Percentiles rank a stretch among this genome's conserved stretches.
Evolutionary conservation across 306 rosid genomes (phyloP).

Genomic region (Cicer chorassanicum): DNA sequence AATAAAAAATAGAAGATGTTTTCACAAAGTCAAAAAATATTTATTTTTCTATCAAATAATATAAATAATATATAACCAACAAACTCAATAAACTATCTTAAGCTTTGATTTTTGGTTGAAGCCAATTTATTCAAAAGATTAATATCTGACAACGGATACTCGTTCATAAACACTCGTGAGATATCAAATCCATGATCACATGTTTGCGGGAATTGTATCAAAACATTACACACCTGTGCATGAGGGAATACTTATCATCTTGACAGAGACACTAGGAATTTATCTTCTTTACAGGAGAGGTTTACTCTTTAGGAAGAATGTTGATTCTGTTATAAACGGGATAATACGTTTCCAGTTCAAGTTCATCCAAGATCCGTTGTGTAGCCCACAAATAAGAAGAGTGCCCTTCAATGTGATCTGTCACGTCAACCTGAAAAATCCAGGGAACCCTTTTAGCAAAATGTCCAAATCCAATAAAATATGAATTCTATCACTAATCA

Average conservation of each 20-base stretch:
- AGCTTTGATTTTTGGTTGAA: neutral
- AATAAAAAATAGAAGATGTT: too few relatives aligned
- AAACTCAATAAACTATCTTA: neutral
- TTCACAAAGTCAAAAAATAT: too few relatives aligned
- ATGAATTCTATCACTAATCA: constrained; percentile 15
- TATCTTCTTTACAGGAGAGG: constrained; percentile 20
- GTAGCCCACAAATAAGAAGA: constrained; percentile 91
- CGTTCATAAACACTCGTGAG: neutral
- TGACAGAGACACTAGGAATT: neutral
- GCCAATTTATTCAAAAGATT: too few relatives aligned
- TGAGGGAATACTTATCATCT: neutral
- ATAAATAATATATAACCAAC: neutral
- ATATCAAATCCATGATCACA: neutral
- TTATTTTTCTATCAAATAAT: too few relatives aligned
- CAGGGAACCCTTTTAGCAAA: constrained; percentile 19
- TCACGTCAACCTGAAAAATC: constrained; percentile 77
- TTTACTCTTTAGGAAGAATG: constrained; percentile 37
- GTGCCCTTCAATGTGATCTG: constrained; percentile 79
- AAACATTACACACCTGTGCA: neutral
- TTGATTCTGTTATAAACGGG: constrained; percentile 63
- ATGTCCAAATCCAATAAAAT: constrained; percentile 24
- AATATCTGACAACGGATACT: too few relatives aligned
- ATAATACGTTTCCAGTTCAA: constrained; percentile 72
- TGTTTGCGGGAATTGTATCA: neutral
- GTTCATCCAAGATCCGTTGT: constrained; percentile 63